Base-by-base conservation (phyloP, 2,329 filamentous ascomycete genomes). In the Knoxdaviesia proteae region DNA sequence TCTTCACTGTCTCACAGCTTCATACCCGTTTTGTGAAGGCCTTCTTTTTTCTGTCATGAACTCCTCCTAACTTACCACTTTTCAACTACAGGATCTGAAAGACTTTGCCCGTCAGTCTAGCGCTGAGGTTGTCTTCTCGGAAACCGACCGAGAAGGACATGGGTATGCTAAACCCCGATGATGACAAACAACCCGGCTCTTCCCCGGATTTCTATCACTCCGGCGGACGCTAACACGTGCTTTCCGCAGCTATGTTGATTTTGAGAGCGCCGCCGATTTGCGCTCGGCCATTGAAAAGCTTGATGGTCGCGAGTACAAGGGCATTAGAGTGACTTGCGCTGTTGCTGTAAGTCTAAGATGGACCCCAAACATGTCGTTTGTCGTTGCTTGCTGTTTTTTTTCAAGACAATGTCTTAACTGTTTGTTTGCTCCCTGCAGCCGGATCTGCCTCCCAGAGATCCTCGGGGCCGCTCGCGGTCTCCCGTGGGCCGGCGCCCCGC, bases 21-120 rank as follows among this genome's bases (percentile, higher is more conserved):
- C 2, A 20, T 20, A 20, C 20, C 20, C 20, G 20, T 20, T 20
- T 20, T 2, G 20, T 20, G 20, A 3, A 20, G 20, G 20, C 11
- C 10, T 41, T 3, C 10, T 29, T 50, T 52, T 46, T 47, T 50
- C 55, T 53, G 54, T 58, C 65, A 69, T 67, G 65, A 70, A 74
- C 60, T 65, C 61, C 73, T 65, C 86, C 82, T 87, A 83, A 90
- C 80, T 71, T 72, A 74, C 72, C 38, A 39, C 32, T 39, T 39
- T 30, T 38, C 38, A 34, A 41, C 20, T 78, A 65, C 86, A 98
- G 90, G 90, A 98, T 64, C 77, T 98, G 43, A 98, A 98, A 82
- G 90, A 98, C 62, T 98, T 98, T 64, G 90, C 90, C 48, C 86
- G 90, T 58, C 84, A 92, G 62, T 92, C 88, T 61, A 86, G 86